phyloP scores from a whole-genome alignment of 169 alveolate species.

The Eimeria acervulina region DNA sequence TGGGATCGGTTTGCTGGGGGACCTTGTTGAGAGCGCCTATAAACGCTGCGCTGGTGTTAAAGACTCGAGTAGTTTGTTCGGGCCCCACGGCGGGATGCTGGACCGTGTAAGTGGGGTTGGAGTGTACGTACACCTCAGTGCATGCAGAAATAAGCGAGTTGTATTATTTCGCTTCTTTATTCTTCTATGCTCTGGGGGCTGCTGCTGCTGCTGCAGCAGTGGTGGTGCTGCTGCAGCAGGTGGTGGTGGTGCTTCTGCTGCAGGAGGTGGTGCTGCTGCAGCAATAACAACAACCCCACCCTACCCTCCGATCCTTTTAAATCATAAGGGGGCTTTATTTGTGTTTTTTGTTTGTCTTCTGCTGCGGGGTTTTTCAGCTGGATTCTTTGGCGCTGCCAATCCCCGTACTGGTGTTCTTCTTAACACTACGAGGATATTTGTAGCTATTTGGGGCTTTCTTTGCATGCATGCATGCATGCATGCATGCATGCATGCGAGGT shows the following conservation, averaged over 20 bases:
- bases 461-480: too few relatives aligned
- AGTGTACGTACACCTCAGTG: too few relatives aligned
- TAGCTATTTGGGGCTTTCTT: too few relatives aligned
- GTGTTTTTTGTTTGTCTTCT: neutral
- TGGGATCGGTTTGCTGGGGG: neutral
- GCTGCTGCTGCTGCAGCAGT: too few relatives aligned
- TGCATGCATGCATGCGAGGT: too few relatives aligned
- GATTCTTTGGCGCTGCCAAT: too few relatives aligned
- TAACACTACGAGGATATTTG: too few relatives aligned
- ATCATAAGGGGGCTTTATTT: too few relatives aligned
- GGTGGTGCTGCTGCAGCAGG: neutral
- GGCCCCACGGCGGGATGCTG: slow-evolving; percentile 1
- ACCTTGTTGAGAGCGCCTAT: neutral
- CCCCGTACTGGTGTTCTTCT: too few relatives aligned
- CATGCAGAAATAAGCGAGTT: neutral
- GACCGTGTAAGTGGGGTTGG: slow-evolving; percentile 16
- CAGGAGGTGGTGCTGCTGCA: neutral
- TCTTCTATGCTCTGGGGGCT: neutral
- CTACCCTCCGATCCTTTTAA: too few relatives aligned
- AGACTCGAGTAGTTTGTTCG: neutral
- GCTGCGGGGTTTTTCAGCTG: too few relatives aligned
- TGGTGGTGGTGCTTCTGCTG: neutral
- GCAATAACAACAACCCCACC: neutral
- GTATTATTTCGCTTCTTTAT: neutral
- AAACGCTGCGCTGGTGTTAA: slow-evolving; percentile 6